Evolutionary conservation across 805 yeast genomes (phyloP).

Genomic region (Metschnikowia proteae): DNA sequence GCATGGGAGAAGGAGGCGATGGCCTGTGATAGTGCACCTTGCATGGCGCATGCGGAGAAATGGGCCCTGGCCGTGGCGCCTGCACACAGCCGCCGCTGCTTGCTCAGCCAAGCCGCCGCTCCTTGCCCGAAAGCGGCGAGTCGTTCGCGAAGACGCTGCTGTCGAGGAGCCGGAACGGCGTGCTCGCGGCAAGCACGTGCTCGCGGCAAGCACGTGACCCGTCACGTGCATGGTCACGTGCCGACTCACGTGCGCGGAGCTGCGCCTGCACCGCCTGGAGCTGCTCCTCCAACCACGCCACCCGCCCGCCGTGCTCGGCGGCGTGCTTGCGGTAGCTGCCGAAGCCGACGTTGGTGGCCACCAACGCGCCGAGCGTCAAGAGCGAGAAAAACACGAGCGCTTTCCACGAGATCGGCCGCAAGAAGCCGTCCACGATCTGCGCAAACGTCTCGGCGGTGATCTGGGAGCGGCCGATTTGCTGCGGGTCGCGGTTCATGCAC

Average conservation of each 20-base stretch:
- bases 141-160: slow-evolving; percentile 9
- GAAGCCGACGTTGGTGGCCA: slow-evolving; percentile 40
- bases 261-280: neutral
- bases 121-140: slow-evolving; percentile 10
- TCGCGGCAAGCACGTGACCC: neutral
- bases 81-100: neutral
- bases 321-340: slow-evolving; percentile 10
- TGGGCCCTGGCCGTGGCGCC: neutral
- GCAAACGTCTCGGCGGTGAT: slow-evolving; percentile 82
- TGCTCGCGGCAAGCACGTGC: slow-evolving; percentile 2
- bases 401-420: slow-evolving; percentile 68
- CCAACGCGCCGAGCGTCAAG: slow-evolving; percentile 48
- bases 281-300: slow-evolving; percentile 3
- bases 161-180: slow-evolving; percentile 10
- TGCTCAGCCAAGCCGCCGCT: neutral
- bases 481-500: slow-evolving; percentile 81
- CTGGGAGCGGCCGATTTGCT: slow-evolving; percentile 59
- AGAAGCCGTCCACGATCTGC: slow-evolving; percentile 72
- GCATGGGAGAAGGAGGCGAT: neutral
- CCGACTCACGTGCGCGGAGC: neutral
- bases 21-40: neutral
- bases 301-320: slow-evolving; percentile 2
- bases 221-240: neutral
- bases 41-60: neutral
- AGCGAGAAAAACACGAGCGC: slow-evolving; percentile 49